phyloP scores from a whole-genome alignment of 2,329 filamentous ascomycete species.

The Verticillium nonalfalfae region DNA sequence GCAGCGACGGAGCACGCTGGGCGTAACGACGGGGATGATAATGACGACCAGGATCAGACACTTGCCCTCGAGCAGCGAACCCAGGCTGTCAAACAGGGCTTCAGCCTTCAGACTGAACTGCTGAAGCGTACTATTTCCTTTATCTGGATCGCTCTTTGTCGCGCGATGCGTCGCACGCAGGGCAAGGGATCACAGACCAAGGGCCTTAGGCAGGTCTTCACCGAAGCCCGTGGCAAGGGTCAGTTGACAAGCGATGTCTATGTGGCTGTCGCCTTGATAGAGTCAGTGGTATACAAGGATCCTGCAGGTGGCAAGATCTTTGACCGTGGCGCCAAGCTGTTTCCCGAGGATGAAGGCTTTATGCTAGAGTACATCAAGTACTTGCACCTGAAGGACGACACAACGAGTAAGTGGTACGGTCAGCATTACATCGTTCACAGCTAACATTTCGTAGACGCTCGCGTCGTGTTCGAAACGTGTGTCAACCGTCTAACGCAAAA shows the following conservation, averaged over 20 bases:
- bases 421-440: not conserved
- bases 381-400: conserved; percentile 84
- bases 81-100: conserved; percentile 56
- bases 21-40: conserved; percentile 27
- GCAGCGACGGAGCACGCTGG: conserved; percentile 30
- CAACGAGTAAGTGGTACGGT: conserved; percentile 66
- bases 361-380: conserved; percentile 96
- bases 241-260: conserved; percentile 93
- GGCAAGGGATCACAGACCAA: conserved; percentile 61
- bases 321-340: conserved; percentile 86
- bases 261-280: conserved; percentile 84
- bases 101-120: conserved; percentile 65
- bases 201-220: conserved; percentile 83
- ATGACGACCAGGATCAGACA: conserved; percentile 42
- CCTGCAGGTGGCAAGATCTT: conserved; percentile 91
- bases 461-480: conserved; percentile 92
- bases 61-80: conserved; percentile 56
- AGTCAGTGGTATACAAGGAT: conserved; percentile 95
- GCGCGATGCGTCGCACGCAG: conserved; percentile 89
- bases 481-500: conserved; percentile 77
- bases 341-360: conserved; percentile 89
- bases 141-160: conserved; percentile 90
- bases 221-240: conserved; percentile 79
- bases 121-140: conserved; percentile 84
- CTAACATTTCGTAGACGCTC: conserved; percentile 59